phyloP scores from a whole-genome alignment of 441 rosid genomes.

The Cnidoscolus chayamansa region DNA sequence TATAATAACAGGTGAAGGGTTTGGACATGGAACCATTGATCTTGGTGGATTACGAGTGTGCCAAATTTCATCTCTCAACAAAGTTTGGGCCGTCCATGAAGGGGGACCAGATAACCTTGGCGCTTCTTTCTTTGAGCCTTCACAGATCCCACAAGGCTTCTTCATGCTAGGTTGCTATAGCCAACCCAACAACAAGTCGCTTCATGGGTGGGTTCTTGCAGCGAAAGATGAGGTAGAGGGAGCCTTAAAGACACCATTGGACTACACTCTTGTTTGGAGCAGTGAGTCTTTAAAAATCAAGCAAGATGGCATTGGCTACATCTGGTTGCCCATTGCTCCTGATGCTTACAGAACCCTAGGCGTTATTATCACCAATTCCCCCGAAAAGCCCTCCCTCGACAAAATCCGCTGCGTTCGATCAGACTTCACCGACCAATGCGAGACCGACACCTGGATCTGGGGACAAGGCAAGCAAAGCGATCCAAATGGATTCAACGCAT shows the following conservation, averaged over 20 bases:
- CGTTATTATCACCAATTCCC: conserved; percentile 49
- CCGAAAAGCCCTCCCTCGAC: conserved; percentile 61
- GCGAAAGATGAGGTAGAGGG: conserved; percentile 37
- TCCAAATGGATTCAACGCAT: conserved; percentile 38
- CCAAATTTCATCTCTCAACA: conserved; percentile 53
- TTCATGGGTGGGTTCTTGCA: conserved; percentile 59
- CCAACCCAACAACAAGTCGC: conserved; percentile 60
- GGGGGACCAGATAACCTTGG: conserved; percentile 76
- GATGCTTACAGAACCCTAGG: conserved; percentile 70
- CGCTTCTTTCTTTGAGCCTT: conserved; percentile 74
- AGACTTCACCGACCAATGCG: conserved; percentile 57
- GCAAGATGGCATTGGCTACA: conserved; percentile 54
- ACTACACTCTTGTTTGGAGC: conserved; percentile 74
- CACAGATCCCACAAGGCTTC: conserved; percentile 51
- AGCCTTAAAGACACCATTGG: conserved; percentile 48
- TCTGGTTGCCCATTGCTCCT: conserved; percentile 68
- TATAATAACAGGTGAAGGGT: conserved; percentile 45
- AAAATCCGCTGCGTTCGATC: conserved; percentile 67
- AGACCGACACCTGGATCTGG: conserved; percentile 60
- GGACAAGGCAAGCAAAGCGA: conserved; percentile 27
- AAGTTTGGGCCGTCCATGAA: conserved; percentile 62
- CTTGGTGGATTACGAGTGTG: conserved; percentile 68
- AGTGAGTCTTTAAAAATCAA: conserved; percentile 55
- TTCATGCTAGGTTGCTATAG: conserved; percentile 58
- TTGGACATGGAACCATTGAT: conserved; percentile 59